These are phyloP conservation scores for Orbilia ellipsospora DNA, from an alignment of 2,329 filamentous ascomycete genomes.

Conservation along the genomic window DNA sequence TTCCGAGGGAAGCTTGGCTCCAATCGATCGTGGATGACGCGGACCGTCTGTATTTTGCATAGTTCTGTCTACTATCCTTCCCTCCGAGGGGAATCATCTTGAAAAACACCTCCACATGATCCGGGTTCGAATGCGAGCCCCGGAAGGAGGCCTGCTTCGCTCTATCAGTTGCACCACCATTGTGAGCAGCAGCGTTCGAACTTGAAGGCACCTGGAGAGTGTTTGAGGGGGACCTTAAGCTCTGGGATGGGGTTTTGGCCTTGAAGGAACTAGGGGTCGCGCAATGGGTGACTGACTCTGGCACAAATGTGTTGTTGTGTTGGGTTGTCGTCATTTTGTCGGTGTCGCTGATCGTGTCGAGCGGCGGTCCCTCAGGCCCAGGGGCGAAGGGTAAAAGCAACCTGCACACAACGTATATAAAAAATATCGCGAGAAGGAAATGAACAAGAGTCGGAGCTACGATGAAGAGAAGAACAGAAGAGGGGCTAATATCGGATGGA, in stretches of 20 bases:
- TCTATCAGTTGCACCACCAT: conserved; percentile 15
- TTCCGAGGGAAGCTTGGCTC: conserved; percentile 37
- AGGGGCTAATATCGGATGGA: conserved; percentile 35
- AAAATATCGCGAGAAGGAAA: conserved; percentile 20
- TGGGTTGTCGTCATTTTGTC: conserved; percentile 50
- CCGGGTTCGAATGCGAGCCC: conserved; percentile 10
- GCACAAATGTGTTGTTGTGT: conserved; percentile 53
- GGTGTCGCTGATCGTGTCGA: conserved; percentile 13
- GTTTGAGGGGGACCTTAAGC: conserved; percentile 22
- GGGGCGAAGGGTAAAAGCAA: conserved; percentile 23
- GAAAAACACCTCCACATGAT: conserved; percentile 54
- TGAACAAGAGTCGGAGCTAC: conserved; percentile 27
- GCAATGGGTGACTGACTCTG: conserved; percentile 49
- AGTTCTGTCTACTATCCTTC: conserved; percentile 37
- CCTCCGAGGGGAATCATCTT: conserved; percentile 53
- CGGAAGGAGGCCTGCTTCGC: conserved; percentile 20
- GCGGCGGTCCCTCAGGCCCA: conserved; percentile 26
- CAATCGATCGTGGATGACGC: conserved; percentile 43
- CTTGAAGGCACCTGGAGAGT: conserved; percentile 19
- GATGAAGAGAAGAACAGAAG: conserved; percentile 26
- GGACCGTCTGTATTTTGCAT: conserved; percentile 37
- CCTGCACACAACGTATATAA: conserved; percentile 29
- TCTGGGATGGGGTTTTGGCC: conserved; percentile 5
- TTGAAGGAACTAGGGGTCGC: conserved; percentile 23
- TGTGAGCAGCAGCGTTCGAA: conserved; percentile 14